phyloP scores from a whole-genome alignment of 805 yeast species.

The Nakazawaea ishiwadae region DNA sequence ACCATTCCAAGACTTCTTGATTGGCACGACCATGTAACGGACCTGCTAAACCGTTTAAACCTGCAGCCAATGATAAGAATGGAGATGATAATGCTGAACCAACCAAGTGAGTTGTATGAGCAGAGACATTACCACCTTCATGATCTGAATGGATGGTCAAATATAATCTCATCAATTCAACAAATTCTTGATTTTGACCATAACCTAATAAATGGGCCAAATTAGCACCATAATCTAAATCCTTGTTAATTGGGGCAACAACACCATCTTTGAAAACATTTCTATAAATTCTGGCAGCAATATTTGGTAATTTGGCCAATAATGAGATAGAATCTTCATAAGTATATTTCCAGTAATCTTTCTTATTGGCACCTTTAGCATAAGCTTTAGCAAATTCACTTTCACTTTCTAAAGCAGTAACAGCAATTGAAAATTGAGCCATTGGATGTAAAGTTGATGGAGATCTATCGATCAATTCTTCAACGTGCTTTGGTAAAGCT shows the following conservation, averaged over 20 bases:
- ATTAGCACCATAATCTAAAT: constrained; percentile 64
- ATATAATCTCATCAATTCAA: constrained; percentile 77
- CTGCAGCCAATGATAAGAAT: constrained; percentile 74
- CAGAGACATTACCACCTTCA: constrained; percentile 88
- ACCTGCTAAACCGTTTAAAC: constrained; percentile 82
- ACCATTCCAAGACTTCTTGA: constrained; percentile 84
- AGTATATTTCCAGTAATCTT: constrained; percentile 80
- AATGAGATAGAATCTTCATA: constrained; percentile 78
- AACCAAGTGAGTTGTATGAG: constrained; percentile 81
- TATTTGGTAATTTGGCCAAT: constrained; percentile 75
- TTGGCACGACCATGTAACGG: constrained; percentile 86
- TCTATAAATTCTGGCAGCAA: constrained; percentile 81
- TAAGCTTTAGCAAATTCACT: constrained; percentile 82
- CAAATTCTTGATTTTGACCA: constrained; percentile 62
- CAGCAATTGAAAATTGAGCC: constrained; percentile 86
- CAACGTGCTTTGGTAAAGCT: constrained; percentile 73
- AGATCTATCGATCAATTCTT: constrained; percentile 63
- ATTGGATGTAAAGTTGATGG: constrained; percentile 81
- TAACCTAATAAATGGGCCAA: constrained; percentile 54
- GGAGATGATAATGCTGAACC: constrained; percentile 82
- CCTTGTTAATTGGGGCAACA: constrained; percentile 42
- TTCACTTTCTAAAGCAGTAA: constrained; percentile 77
- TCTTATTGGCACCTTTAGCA: constrained; percentile 77
- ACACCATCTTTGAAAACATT: constrained; percentile 83
- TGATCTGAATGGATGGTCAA: constrained; percentile 81